Base-by-base conservation (phyloP, 2,329 filamentous ascomycete species). In the Sporothrix pallida region DNA sequence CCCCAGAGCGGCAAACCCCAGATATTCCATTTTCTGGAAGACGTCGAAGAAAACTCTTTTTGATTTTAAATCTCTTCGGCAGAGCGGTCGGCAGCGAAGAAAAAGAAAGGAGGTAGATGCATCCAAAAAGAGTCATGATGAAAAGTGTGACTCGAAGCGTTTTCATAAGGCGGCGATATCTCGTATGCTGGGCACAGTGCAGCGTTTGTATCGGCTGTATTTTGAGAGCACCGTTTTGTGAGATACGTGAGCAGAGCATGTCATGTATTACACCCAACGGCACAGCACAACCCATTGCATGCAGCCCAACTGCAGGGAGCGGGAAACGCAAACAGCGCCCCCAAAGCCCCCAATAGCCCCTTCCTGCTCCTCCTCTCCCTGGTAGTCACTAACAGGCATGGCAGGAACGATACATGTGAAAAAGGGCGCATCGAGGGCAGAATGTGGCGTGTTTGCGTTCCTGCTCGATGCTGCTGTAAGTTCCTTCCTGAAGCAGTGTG, bases 21-120 rank as follows among this genome's bases (percentile, higher is more conserved):
- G 26, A 10, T n/a, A 62, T 42, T 62, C 60, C 17, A 44, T 63
- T 44, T 65, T 65, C 58, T 62, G 42, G 15, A 62, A 42, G 52
- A 17, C 37, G 58, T n/a, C 15, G 31, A 62, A 42, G 5, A 42
- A 62, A 62, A 20, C 23, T 17, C 26, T 62, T 3, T 62, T n/a
- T 9, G 31, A 8, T n/a, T 48, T 26, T 15, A n/a, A 10, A 31
- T 42, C 15, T 44, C 58, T 20, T 44, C 37, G 58, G 58, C 17
- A 20, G 56, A 37, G 17, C 31, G 58, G 31, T 12, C 37, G 58
- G 31, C 58, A 42, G 10, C 44, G 31, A n/a, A 17, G 50, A 62
- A 42, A 7, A 42, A 60, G 56, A 31, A 52, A 31, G 58, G 26
- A 60, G 12, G 13, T 13, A 60, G 56, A 60, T 26, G 17, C 31